Evolutionary conservation across 2,329 filamentous ascomycete genomes (phyloP).

Genomic region (Pestalotiopsis sp.): DNA sequence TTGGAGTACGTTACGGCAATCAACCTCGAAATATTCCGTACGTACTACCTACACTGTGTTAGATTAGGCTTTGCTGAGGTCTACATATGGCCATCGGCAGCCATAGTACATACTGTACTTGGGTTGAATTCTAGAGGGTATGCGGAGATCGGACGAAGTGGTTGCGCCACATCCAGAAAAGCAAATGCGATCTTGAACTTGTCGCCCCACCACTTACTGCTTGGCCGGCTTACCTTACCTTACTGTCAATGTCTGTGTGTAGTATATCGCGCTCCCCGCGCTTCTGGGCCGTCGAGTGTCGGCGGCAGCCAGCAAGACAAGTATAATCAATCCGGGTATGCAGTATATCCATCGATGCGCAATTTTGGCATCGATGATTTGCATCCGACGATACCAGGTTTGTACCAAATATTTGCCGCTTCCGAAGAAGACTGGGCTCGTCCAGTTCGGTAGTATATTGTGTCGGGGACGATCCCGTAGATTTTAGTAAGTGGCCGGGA

Average conservation of each 20-base stretch:
- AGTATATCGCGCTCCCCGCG: constrained; percentile 11
- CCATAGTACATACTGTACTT: not conserved
- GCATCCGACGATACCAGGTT: not conserved
- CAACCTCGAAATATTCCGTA: not conserved
- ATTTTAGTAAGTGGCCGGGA: constrained; percentile 4
- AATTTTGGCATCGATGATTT: not conserved
- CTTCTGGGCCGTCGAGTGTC: not conserved
- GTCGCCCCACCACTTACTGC: constrained; percentile 8
- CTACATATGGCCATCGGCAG: not conserved
- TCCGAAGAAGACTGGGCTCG: not conserved
- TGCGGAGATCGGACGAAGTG: constrained; percentile 2
- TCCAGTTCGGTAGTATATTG: not conserved
- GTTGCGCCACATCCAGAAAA: constrained; percentile 10
- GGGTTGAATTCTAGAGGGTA: not conserved
- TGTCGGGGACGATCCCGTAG: not conserved
- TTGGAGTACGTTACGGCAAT: not conserved
- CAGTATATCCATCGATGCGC: not conserved
- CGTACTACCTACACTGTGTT: not conserved
- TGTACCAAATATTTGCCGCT: not conserved
- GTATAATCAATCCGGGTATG: not conserved
- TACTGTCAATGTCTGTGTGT: not conserved
- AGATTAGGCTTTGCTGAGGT: not conserved
- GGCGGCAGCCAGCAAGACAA: not conserved
- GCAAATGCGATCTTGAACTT: not conserved
- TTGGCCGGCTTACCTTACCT: not conserved